Evolutionary conservation across 1,139 yeast genomes (phyloP).

Genomic region (Geotrichum macrosporum): DNA sequence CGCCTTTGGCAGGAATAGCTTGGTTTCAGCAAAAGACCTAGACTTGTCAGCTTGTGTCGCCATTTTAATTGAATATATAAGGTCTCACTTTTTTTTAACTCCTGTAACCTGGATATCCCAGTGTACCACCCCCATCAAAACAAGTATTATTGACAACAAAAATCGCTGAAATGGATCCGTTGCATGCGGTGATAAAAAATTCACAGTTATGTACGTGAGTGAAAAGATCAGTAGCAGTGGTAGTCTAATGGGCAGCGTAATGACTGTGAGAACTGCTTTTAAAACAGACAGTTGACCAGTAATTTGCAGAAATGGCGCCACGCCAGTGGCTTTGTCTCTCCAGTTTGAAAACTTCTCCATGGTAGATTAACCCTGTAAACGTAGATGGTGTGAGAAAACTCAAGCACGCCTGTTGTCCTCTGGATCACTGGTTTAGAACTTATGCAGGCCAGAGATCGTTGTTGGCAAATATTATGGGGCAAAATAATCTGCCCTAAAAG

Average conservation of each 20-base stretch:
- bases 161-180: slow-evolving; percentile 20
- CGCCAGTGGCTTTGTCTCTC: slow-evolving; percentile 43
- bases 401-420: too few relatives aligned
- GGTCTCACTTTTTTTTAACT: slow-evolving; percentile 21
- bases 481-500: too few relatives aligned
- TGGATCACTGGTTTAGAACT: too few relatives aligned
- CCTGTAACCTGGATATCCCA: slow-evolving; percentile 23
- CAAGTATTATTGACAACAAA: slow-evolving; percentile 26
- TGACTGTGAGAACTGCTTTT: slow-evolving; percentile 20
- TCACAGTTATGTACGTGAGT: slow-evolving; percentile 23
- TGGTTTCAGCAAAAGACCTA: slow-evolving; percentile 11
- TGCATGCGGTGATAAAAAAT: neutral
- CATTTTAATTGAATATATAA: slow-evolving; percentile 8
- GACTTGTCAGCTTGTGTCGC: neutral
- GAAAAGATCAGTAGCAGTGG: slow-evolving; percentile 27
- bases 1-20: slow-evolving; percentile 24
- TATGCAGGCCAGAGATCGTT: too few relatives aligned
- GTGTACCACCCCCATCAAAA: slow-evolving; percentile 18
- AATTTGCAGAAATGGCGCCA: slow-evolving; percentile 40
- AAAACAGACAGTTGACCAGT: slow-evolving; percentile 13
- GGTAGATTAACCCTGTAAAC: neutral
- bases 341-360: slow-evolving; percentile 43
- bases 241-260: slow-evolving; percentile 27
- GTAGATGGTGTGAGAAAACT: too few relatives aligned
- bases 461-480: too few relatives aligned